Evolutionary conservation across 2,329 filamentous ascomycete species (phyloP), one percentile per base, ranked within the genome.

Genomic region (Sporothrix variecibatus): DNA sequence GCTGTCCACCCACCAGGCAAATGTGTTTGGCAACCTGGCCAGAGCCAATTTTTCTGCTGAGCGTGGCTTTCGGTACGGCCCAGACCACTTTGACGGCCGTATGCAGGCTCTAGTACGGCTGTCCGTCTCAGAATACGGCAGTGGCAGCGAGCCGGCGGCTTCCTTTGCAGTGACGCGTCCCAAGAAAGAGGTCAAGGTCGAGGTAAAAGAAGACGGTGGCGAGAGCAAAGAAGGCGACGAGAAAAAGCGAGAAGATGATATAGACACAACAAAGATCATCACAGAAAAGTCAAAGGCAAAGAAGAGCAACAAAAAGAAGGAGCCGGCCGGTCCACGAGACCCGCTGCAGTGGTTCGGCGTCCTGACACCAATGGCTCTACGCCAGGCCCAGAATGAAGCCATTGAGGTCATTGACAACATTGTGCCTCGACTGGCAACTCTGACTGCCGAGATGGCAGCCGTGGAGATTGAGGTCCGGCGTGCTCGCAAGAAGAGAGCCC

Each of bases 41-140:
- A 88, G 92, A 74, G 93, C 93, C 75, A 94, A 94, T 82, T 94
- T 93, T 82, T 84, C 88, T 38, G 89, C 88, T n/a, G 86, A 89
- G 79, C 84, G 88, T 15, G 88, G 90, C 43, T 81, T 89, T 75
- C 85, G 89, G 58, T 94, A 92, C 80, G 92, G 92, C 2, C 87
- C 85, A 76, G 91, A 93, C 78, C 87, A 89, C 79, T 95, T 93
- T 80, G 92, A 95, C 81, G 87, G 90, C 76, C 87, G 93, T 65
- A 93, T 94, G 90, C 89, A 90, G 79, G 91, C 92, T 2, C 82
- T 81, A 28, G 83, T 87, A 71, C 81, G 82, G 72, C 77, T 91
- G 40, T 79, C 79, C 73, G 78, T 83, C 43, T 71, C 76, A 7
- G 46, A 4, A 28, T 58, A 15, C 1, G 38, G 26, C 20, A 46